A percentile compares a stretch with the other conserved stretches of the same genome.
phyloP scores from a whole-genome alignment of 23 red algal species.

The Pyropia yezoensis region DNA sequence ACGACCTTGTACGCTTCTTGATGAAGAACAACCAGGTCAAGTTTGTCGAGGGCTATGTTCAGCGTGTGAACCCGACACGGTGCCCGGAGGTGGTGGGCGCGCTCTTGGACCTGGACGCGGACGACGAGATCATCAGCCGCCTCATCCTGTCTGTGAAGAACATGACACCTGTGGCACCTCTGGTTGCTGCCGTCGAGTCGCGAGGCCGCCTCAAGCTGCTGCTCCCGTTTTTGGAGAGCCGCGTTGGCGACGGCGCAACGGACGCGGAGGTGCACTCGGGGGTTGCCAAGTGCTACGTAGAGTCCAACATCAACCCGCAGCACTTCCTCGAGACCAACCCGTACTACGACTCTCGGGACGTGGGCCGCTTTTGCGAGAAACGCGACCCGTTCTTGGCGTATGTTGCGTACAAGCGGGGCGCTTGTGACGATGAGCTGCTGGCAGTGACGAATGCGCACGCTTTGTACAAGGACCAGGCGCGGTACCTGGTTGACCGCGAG shows the following conservation, averaged over 20 bases:
- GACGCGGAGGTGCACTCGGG: slow-evolving; percentile 91
- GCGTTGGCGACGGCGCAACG: slow-evolving; percentile 84
- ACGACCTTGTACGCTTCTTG: slow-evolving; percentile 95
- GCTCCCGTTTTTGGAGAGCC: slow-evolving; percentile 74
- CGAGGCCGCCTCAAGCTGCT: slow-evolving; percentile 74
- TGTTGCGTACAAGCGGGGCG: slow-evolving; percentile 79
- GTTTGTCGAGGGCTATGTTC: slow-evolving; percentile 93
- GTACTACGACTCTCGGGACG: slow-evolving; percentile 85
- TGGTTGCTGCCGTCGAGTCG: slow-evolving; percentile 70
- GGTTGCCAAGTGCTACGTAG: slow-evolving; percentile 93
- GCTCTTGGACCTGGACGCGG: slow-evolving; percentile 76
- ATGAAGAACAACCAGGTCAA: slow-evolving; percentile 93
- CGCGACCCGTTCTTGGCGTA: slow-evolving; percentile 90
- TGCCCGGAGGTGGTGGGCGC: slow-evolving; percentile 81
- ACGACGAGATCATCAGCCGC: slow-evolving; percentile 85
- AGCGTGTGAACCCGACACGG: slow-evolving; percentile 80
- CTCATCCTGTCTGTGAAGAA: slow-evolving; percentile 94
- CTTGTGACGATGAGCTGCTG: slow-evolving; percentile 88
- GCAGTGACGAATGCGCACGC: slow-evolving; percentile 74
- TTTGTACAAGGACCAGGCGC: slow-evolving; percentile 83
- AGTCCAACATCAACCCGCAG: slow-evolving; percentile 94
- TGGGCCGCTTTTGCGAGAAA: slow-evolving; percentile 95
- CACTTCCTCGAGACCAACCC: slow-evolving; percentile 97
- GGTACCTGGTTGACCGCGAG: slow-evolving; percentile 87
- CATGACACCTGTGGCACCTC: slow-evolving; percentile 72